These are phyloP conservation scores for Paragyromitra xinjiangensis DNA, from an alignment of 495 filamentous ascomycete species.

Conservation along the genomic window DNA sequence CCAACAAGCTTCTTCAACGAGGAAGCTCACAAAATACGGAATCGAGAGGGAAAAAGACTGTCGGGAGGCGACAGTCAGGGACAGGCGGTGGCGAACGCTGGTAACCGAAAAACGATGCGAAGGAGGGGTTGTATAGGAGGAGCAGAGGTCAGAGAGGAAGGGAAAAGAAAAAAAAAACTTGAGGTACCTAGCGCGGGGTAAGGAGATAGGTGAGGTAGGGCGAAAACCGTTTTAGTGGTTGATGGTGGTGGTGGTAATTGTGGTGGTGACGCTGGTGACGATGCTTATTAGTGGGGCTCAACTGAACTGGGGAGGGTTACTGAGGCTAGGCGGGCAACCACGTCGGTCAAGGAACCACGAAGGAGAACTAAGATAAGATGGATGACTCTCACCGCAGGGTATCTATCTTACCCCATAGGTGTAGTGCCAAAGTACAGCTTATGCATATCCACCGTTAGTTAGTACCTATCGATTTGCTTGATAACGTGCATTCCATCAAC, in stretches of 20 bases:
- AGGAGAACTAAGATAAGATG: not conserved
- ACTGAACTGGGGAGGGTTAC: slow-evolving; percentile 13
- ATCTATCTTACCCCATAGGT: slow-evolving; percentile 1
- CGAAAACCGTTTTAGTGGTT: slow-evolving; percentile 16
- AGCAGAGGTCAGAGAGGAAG: not conserved
- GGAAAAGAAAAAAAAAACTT: not conserved
- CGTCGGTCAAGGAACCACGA: slow-evolving; percentile 28
- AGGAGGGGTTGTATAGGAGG: slow-evolving; percentile 18
- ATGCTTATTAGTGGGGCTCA: slow-evolving; percentile 45
- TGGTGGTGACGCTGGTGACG: slow-evolving; percentile 33
- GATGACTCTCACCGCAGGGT: slow-evolving; percentile 13
- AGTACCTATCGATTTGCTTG: not conserved
- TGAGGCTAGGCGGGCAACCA: slow-evolving; percentile 21
- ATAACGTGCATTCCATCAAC: slow-evolving; percentile 2
- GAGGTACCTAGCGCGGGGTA: slow-evolving; percentile 31
- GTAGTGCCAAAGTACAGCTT: slow-evolving; percentile 1
- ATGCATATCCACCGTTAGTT: slow-evolving; percentile 7
- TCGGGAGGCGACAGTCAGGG: slow-evolving; percentile 30
- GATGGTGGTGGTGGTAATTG: not conserved
- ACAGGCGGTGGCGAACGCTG: slow-evolving; percentile 12
- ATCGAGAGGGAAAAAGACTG: slow-evolving; percentile 4
- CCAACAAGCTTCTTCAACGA: not conserved
- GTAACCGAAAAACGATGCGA: slow-evolving; percentile 18
- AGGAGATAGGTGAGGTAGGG: slow-evolving; percentile 28
- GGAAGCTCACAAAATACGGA: not conserved